A percentile compares a stretch with the other conserved stretches of the same genome.
These are phyloP conservation scores for Saccharomyces hybrid DNA, from an alignment of 1,139 yeast genomes.

Conservation along the genomic window DNA sequence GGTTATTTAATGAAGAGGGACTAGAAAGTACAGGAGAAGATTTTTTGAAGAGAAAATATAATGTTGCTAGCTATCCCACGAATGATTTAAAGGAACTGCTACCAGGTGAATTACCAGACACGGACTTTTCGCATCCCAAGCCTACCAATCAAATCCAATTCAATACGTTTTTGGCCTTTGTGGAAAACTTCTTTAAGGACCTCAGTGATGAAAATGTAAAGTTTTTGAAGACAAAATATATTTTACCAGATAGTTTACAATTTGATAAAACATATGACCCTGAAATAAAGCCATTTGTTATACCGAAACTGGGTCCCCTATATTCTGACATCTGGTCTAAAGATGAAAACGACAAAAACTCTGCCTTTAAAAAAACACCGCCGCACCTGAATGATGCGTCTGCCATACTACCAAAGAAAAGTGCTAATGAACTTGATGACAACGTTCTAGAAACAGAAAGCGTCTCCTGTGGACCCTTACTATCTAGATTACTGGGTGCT, in stretches of 20 bases:
- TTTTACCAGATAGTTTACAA: slow-evolving; percentile 46
- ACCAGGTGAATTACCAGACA: slow-evolving; percentile 84
- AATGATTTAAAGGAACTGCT: slow-evolving; percentile 63
- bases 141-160: slow-evolving; percentile 91
- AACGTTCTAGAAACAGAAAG: slow-evolving; percentile 61
- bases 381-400: slow-evolving; percentile 27
- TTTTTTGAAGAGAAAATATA: slow-evolving; percentile 66
- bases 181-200: slow-evolving; percentile 77
- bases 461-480: slow-evolving; percentile 86
- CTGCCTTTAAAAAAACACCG: slow-evolving; percentile 32
- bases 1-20: slow-evolving; percentile 55
- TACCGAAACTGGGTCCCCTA: slow-evolving; percentile 78
- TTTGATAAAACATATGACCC: slow-evolving; percentile 50
- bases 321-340: slow-evolving; percentile 83
- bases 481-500: slow-evolving; percentile 79
- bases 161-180: slow-evolving; percentile 74
- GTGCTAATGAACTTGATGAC: slow-evolving; percentile 53
- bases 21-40: slow-evolving; percentile 58
- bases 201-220: slow-evolving; percentile 75
- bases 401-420: slow-evolving; percentile 53
- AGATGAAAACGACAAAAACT: slow-evolving; percentile 52
- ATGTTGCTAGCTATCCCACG: slow-evolving; percentile 84
- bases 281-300: slow-evolving; percentile 55
- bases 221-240: slow-evolving; percentile 54
- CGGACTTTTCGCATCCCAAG: slow-evolving; percentile 76